A percentile compares a stretch with the other conserved stretches of the same genome.
Evolutionary conservation across 129 eudicot species (phyloP).

Genomic region (Escallonia rubra): DNA sequence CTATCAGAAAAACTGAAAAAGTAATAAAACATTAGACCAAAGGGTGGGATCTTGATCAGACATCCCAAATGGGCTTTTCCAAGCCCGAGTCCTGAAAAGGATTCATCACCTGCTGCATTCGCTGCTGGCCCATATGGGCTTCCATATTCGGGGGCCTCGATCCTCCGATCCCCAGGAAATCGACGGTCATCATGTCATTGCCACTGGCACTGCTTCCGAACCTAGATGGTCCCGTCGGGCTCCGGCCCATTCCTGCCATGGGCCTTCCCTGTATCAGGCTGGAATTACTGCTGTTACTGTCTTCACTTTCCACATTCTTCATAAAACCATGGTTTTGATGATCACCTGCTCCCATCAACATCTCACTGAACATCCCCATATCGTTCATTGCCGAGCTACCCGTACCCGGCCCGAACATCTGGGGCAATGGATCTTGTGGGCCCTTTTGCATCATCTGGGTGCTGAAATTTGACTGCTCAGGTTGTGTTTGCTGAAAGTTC

Average conservation of each 20-base stretch:
- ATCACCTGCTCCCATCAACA: conserved; percentile 31
- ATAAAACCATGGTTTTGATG: conserved; percentile 31
- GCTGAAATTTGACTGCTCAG: conserved; percentile 31
- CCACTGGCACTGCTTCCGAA: conserved; percentile 25
- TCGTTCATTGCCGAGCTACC: conserved; percentile 33
- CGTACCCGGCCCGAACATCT: conserved; percentile 17
- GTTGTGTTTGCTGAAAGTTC: conserved; percentile 27
- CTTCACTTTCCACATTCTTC: conserved; percentile 21
- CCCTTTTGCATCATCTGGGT: conserved; percentile 27
- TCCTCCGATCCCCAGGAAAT: conserved; percentile 70
- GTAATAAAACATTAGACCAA: too few relatives aligned
- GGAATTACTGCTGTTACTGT: conserved; percentile 12
- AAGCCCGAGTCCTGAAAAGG: conserved; percentile 30
- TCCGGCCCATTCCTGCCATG: conserved; percentile 1
- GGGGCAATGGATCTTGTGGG: conserved; percentile 32
- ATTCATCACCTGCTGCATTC: conserved; percentile 57
- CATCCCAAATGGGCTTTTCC: conserved; percentile 37
- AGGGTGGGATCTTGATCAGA: background rate
- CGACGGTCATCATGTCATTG: conserved; percentile 48
- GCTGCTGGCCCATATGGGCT: conserved; percentile 25
- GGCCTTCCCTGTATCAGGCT: conserved; percentile 8
- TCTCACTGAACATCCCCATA: conserved; percentile 48
- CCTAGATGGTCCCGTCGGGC: conserved; percentile 20
- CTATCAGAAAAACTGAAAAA: too few relatives aligned
- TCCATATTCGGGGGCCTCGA: conserved; percentile 43